phyloP scores from a whole-genome alignment of 2,329 filamentous ascomycete genomes.

The Xylariomycetidae sp. region DNA sequence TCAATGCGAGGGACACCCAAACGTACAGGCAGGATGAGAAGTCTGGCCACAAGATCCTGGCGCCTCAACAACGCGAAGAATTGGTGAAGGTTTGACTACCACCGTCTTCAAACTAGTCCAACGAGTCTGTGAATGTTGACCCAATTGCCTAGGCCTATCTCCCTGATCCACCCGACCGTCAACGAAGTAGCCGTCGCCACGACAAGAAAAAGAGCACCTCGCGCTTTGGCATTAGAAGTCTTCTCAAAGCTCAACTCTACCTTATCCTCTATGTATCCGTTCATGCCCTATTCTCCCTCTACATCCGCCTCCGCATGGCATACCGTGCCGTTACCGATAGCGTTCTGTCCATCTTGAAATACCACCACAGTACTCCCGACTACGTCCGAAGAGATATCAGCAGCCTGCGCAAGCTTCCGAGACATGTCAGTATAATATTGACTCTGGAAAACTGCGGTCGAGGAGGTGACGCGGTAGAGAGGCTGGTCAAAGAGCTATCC shows the following conservation, averaged over 20 bases:
- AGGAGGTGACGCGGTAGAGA: conserved; percentile 71
- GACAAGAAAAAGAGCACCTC: conserved; percentile 30
- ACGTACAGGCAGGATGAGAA: conserved; percentile 43
- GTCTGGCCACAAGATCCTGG: conserved; percentile 35
- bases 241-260: conserved; percentile 60
- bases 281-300: conserved; percentile 82
- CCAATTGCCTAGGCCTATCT: conserved; percentile 22
- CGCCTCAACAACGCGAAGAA: conserved; percentile 38
- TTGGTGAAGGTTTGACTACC: conserved; percentile 39
- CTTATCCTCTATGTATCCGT: conserved; percentile 63
- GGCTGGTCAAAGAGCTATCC: conserved; percentile 82
- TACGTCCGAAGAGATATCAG: conserved; percentile 85
- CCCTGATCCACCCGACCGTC: conserved; percentile 18
- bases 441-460: conserved; percentile 66
- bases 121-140: too few relatives aligned
- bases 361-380: conserved; percentile 93
- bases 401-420: conserved; percentile 67
- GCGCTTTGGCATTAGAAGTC: conserved; percentile 54
- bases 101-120: too few relatives aligned
- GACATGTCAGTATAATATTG: conserved; percentile 84
- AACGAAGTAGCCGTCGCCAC: conserved; percentile 22
- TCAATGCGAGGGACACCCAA: conserved; percentile 31
- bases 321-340: conserved; percentile 77
- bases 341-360: conserved; percentile 76
- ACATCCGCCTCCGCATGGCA: conserved; percentile 74